A percentile compares a stretch with the other conserved stretches of the same genome.
Evolutionary conservation across 352 stramenopile genomes (phyloP).

Genomic region (Plasmopara muralis): DNA sequence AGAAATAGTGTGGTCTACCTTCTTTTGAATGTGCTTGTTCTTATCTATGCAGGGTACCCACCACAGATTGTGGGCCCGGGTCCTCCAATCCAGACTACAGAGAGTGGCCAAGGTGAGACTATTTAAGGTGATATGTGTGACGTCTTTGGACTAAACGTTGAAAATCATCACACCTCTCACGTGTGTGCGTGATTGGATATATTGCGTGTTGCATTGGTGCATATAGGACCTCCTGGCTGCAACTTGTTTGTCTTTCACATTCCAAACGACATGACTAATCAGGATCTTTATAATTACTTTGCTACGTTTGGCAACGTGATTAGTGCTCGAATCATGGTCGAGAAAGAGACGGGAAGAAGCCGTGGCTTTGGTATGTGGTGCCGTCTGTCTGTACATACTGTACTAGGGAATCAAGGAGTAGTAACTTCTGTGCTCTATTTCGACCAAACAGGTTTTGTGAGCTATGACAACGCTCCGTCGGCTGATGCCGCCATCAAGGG

Average conservation of each 20-base stretch:
- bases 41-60: constrained; percentile 49
- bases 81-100: constrained; percentile 84
- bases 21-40: background rate
- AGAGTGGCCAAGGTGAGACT: constrained; percentile 76
- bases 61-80: constrained; percentile 78
- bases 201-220: constrained; percentile 37
- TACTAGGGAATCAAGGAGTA: background rate
- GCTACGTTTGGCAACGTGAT: constrained; percentile 93
- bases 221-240: constrained; percentile 87
- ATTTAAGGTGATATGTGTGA: constrained; percentile 24
- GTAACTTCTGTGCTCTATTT: background rate
- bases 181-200: constrained; percentile 38
- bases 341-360: constrained; percentile 93
- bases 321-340: constrained; percentile 94
- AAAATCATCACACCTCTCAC: constrained; percentile 27
- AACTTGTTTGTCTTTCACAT: constrained; percentile 99
- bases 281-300: constrained; percentile 96
- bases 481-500: constrained; percentile 91
- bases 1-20: background rate
- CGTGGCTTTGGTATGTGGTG: constrained; percentile 84
- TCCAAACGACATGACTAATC: constrained; percentile 96
- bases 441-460: constrained; percentile 90
- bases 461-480: constrained; percentile 90
- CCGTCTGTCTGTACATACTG: background rate
- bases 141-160: constrained; percentile 39